Evolutionary conservation across 768 basidiomycete species (phyloP).

Genomic region (Xerocomellus intermedius): DNA sequence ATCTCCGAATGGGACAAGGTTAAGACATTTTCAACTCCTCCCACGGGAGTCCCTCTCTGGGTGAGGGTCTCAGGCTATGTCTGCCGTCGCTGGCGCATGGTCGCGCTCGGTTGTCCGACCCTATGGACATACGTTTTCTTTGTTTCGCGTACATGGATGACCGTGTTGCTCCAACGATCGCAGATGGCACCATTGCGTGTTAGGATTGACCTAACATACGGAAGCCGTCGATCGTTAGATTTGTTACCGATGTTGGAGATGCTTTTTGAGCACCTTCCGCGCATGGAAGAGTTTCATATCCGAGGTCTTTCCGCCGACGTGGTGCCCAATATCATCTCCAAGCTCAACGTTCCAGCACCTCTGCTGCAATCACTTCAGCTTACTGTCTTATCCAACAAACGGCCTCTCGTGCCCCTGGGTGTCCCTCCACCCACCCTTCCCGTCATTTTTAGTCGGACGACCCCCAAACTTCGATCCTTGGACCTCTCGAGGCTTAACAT

Average conservation of each 20-base stretch:
- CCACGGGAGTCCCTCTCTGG: neutral
- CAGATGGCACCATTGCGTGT: neutral
- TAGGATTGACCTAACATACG: neutral
- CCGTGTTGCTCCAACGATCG: constrained; percentile 3
- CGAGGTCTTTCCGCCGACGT: neutral
- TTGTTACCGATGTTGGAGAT: neutral
- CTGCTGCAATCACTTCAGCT: constrained; percentile 3
- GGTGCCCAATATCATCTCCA: neutral
- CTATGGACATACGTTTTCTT: constrained; percentile 3
- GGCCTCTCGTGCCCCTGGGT: neutral
- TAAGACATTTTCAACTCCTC: neutral
- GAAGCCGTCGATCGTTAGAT: neutral
- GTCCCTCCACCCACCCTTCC: neutral
- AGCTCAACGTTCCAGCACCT: neutral
- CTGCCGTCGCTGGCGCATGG: neutral
- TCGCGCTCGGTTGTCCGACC: neutral
- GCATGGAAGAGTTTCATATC: constrained; percentile 1
- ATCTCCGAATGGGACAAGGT: neutral
- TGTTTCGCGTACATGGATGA: neutral
- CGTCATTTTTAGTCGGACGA: neutral
- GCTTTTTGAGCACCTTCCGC: neutral
- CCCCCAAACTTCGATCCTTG: neutral
- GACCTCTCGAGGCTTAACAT: neutral
- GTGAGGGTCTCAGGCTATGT: neutral
- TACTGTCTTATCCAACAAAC: neutral